phyloP scores from a whole-genome alignment of 2,329 filamentous ascomycete species.

The Huntiella decipiens region DNA sequence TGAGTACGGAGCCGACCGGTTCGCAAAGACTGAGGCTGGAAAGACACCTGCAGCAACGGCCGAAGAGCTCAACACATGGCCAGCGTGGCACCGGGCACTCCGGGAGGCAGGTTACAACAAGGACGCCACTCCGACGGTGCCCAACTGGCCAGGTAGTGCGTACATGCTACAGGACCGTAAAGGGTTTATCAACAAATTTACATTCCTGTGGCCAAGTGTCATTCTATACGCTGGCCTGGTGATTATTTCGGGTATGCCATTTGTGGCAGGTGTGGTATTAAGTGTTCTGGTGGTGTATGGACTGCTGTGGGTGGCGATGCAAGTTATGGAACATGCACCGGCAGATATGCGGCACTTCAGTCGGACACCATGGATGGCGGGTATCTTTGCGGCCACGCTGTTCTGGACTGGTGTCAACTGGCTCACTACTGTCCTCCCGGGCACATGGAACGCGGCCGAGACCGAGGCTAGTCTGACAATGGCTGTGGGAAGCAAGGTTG shows the following conservation, averaged over 20 bases:
- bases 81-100: constrained; percentile 66
- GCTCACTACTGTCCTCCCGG: constrained; percentile 49
- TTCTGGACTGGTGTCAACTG: constrained; percentile 67
- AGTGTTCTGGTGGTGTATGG: constrained; percentile 46
- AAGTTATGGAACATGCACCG: constrained; percentile 64
- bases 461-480: neutral
- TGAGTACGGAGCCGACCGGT: constrained; percentile 88
- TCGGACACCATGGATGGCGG: constrained; percentile 81
- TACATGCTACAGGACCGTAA: constrained; percentile 60
- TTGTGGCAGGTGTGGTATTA: constrained; percentile 59
- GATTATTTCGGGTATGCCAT: constrained; percentile 52
- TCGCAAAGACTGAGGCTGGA: constrained; percentile 70
- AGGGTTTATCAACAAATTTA: constrained; percentile 62
- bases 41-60: constrained; percentile 81
- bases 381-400: constrained; percentile 75
- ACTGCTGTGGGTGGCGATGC: constrained; percentile 60
- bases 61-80: constrained; percentile 69
- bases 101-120: constrained; percentile 68
- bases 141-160: constrained; percentile 53
- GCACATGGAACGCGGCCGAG: constrained; percentile 17
- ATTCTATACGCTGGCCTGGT: constrained; percentile 53
- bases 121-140: constrained; percentile 50
- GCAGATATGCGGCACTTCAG: constrained; percentile 78
- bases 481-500: neutral
- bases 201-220: constrained; percentile 75